Percentiles rank a stretch among this genome's conserved stretches.
Evolutionary conservation across 2,329 filamentous ascomycete species (phyloP).

Genomic region (Colletotrichum godetiae): DNA sequence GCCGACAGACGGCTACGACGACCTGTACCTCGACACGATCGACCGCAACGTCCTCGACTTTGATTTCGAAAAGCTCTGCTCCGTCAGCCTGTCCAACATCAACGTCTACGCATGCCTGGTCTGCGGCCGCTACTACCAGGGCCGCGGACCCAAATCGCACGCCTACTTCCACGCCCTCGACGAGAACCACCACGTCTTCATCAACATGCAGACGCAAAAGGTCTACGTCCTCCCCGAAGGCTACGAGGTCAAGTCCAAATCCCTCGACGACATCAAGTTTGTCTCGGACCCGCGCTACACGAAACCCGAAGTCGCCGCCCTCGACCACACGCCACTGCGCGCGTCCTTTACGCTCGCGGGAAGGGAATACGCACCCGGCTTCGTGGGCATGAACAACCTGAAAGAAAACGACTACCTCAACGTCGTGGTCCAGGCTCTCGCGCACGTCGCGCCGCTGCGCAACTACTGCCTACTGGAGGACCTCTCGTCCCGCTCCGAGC

Average conservation of each 20-base stretch:
- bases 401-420: constrained; percentile 99
- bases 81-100: constrained; percentile 94
- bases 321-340: constrained; percentile 73
- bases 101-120: constrained; percentile 98
- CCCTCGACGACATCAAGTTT: constrained; percentile 97
- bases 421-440: constrained; percentile 89
- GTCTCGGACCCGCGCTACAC: constrained; percentile 92
- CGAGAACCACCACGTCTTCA: constrained; percentile 95
- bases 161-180: constrained; percentile 98
- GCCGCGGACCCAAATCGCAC: constrained; percentile 91
- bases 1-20: constrained; percentile 88
- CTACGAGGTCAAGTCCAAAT: constrained; percentile 95
- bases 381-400: constrained; percentile 99
- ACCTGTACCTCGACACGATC: constrained; percentile 98
- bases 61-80: constrained; percentile 99
- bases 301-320: constrained; percentile 79
- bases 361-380: constrained; percentile 90
- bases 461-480: constrained; percentile 94
- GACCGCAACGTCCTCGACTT: constrained; percentile 94
- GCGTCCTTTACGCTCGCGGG: constrained; percentile 81
- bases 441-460: constrained; percentile 88
- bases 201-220: constrained; percentile 94
- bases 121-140: constrained; percentile 98
- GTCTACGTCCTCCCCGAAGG: constrained; percentile 95
- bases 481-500: constrained; percentile 77